Conservation (phyloP, 116 monocot species). For the Zostera marina region DNA sequence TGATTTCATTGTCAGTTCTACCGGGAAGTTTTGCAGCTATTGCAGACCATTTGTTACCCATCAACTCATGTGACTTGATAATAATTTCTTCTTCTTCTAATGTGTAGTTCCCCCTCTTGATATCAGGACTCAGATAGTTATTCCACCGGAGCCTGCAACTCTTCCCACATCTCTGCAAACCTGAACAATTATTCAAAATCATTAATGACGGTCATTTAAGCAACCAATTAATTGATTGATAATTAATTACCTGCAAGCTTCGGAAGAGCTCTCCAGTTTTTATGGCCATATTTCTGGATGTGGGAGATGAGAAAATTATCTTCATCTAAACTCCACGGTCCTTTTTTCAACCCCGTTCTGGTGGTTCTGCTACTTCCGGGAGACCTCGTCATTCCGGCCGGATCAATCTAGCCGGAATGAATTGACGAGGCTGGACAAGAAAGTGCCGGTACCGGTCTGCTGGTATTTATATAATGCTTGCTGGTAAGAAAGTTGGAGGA, state of each 20-base stretch:
- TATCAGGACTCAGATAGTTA: constrained; percentile 18
- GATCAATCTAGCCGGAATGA: too few species aligned
- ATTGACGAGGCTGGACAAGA: too few species aligned
- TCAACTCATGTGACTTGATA: constrained; percentile 28
- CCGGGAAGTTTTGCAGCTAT: constrained; percentile 33
- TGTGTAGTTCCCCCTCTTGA: constrained; percentile 19
- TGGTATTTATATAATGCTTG: too few species aligned
- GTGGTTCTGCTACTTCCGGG: too few species aligned
- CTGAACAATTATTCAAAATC: constrained; percentile 10
- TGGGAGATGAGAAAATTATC: constrained; percentile 31
- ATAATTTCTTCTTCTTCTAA: constrained; percentile 29
- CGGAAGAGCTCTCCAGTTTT: constrained; percentile 58
- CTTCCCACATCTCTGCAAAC: constrained; percentile 57
- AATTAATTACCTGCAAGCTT: constrained; percentile 37
- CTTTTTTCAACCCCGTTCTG: constrained; percentile 57
- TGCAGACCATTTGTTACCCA: constrained; percentile 53
- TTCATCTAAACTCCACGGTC: constrained; percentile 52
- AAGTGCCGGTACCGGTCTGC: too few species aligned
- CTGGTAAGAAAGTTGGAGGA: too few species aligned
- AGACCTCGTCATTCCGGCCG: too few species aligned
- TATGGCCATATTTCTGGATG: constrained; percentile 38
- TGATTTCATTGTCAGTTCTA: constrained; percentile 46
- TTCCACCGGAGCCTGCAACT: constrained; percentile 23
- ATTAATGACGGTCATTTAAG: background rate
- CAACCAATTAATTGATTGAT: background rate